phyloP scores from a whole-genome alignment of 176 grass and related monocot species.

The Triticum urartu region DNA sequence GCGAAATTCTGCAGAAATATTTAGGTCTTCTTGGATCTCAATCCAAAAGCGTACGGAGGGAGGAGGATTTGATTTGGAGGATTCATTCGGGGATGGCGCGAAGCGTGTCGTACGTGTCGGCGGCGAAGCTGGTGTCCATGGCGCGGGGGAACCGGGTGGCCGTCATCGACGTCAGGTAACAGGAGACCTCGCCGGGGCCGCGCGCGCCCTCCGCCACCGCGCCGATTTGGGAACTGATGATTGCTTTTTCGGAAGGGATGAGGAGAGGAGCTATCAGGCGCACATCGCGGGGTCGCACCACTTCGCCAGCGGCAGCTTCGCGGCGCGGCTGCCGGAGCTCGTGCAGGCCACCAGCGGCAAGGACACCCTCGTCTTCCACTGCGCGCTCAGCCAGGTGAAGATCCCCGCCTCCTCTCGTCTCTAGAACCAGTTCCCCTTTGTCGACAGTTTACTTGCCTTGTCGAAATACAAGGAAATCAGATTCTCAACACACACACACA shows the following conservation, averaged over 20 bases:
- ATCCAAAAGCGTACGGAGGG: not conserved
- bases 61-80: not conserved
- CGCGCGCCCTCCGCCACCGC: not conserved
- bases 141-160: slow-evolving; percentile 18
- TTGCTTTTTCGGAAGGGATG: slow-evolving; percentile 49
- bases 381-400: slow-evolving; percentile 84
- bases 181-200: not conserved
- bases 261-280: slow-evolving; percentile 77
- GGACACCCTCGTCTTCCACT: slow-evolving; percentile 96
- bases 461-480: not conserved
- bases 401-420: not conserved
- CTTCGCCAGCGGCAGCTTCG: slow-evolving; percentile 77
- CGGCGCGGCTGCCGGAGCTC: slow-evolving; percentile 61
- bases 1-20: not conserved
- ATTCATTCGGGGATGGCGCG: slow-evolving; percentile 46
- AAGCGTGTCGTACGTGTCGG: slow-evolving; percentile 62
- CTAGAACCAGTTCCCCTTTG: not conserved
- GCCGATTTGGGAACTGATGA: slow-evolving; percentile 1
- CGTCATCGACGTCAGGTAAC: slow-evolving; percentile 21
- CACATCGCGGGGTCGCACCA: slow-evolving; percentile 83
- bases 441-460: not conserved
- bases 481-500: not conserved
- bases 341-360: slow-evolving; percentile 46
- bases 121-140: slow-evolving; percentile 55
- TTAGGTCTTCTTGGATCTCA: not conserved